Base-by-base conservation (phyloP, 2,329 filamentous ascomycete genomes). In the Cercospora sojina region DNA sequence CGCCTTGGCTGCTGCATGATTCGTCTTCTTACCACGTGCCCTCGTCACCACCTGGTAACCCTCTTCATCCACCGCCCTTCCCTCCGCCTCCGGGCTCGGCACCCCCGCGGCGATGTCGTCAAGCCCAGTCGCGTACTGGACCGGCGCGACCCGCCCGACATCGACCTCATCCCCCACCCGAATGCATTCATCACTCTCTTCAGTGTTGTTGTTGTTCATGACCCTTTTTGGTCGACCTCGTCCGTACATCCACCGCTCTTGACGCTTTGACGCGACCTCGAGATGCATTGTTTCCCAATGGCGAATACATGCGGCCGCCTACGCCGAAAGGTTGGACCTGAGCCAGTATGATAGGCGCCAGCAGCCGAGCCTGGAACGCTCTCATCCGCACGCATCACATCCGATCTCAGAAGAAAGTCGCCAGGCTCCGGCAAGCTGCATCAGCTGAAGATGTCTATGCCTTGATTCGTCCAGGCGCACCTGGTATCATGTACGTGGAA, bases 381-480 rank as follows among this genome's bases (percentile, higher is more conserved):
- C 81, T 93, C 55, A 91, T 93, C 67, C 86, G 90, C 61, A 93
- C 91, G 0, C 91, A 93, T 72, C 91, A 93, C 77, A 92, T 93
- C 74, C 93, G 90, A 3, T 92, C 89, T 0, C 88, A 90, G 70
- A 92, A 92, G 76, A 93, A 93, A 75, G 83, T 89, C 53, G 80
- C 83, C 27, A 82, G 83, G 64, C 83, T 93, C 23, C 86, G 83
- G 59, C 89, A 90, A 76, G 87, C 88, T 2, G 87, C 89, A 6
- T 82, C 85, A 32, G 81, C 85, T 56, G 81, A 86, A 70, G 80
- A 87, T 64, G 85, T 88, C 59, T 89, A 86, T 70, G 86, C 90
- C 1, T 80, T 93, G 3, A 80, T 92, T 1, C 85, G 90, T 27
- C 88, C 90, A 10, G 87, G 88, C 1, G 85, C 85, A 25, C 91